phyloP scores from a whole-genome alignment of 164 flowering plant genomes.

The Stephania japonica region DNA sequence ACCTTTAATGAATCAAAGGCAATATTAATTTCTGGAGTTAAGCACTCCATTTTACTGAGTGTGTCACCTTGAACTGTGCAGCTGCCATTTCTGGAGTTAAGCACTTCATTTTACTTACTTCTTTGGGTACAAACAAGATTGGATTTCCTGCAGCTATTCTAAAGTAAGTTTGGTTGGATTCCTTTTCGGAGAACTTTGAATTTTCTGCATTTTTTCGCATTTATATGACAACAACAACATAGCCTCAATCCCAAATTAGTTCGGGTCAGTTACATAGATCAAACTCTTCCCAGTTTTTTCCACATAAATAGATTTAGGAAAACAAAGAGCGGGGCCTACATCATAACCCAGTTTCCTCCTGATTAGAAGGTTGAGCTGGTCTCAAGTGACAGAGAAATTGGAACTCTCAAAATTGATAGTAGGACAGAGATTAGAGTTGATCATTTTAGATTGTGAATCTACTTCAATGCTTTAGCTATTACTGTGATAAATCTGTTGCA shows the following conservation, averaged over 20 bases:
- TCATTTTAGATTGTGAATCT: background rate
- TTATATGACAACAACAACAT: no score
- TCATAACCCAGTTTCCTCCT: background rate
- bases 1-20: no score
- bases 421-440: background rate
- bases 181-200: background rate
- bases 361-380: background rate
- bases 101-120: constrained; percentile 83
- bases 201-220: background rate
- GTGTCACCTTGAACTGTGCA: constrained; percentile 21
- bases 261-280: no score
- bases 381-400: background rate
- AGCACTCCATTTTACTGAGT: background rate
- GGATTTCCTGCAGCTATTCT: constrained; percentile 94
- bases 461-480: background rate
- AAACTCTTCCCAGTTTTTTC: background rate
- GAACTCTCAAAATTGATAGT: background rate
- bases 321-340: background rate
- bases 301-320: background rate
- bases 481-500: background rate
- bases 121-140: constrained; percentile 89
- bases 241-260: no score
- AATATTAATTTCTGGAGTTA: no score
- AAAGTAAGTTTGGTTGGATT: constrained; percentile 51
- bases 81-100: constrained; percentile 70